Evolutionary conservation across 2,329 filamentous ascomycete genomes (phyloP), one percentile per base, ranked within the genome.

Genomic region (Endocalyx cinctus): DNA sequence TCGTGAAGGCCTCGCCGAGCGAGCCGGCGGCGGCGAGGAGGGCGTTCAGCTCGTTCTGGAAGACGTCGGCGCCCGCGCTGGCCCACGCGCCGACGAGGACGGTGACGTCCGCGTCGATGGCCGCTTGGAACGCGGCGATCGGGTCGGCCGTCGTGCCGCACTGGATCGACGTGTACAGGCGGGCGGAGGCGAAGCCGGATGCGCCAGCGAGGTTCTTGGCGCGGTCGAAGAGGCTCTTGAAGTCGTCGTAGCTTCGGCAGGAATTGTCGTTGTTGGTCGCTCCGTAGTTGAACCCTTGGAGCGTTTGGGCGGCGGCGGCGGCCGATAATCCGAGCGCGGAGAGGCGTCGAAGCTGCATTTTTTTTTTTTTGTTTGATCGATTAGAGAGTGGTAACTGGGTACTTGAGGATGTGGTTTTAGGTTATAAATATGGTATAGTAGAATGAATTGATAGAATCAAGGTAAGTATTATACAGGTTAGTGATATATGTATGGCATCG

Each of bases 251-350:
- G 27, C 49, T 49, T 30, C 63, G 63, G 39, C 55, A 50, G 23
- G 59, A 62, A 34, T 59, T 59, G 41, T 65, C 63, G 23, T 47
- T 43, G 43, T 61, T 58, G 27, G 50, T 57, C 19, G 59, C 43
- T 43, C 63, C 66, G 47, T 69, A 70, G 60, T 66, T 69, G 59
- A 70, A 70, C 42, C 67, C 67, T 33, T 45, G 45, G 10, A 47
- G 25, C 8, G 29, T 33, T 29, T 48, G 42, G 20, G 51, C 43
- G 8, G 41, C 17, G 13, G 39, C 43, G 10, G 35, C 33, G 6
- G 36, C 33, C 10, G 37, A 39, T 13, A 45, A 14, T 35, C 43
- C 37, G 10, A 52, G 38, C 4, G 39, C 27, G 19, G 34, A 27
- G 28, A 51, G 18, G n/a, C 27, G 33, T 34, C 29, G 34, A 22